These are phyloP conservation scores for Phytophthora melonis DNA, from an alignment of 352 stramenopile species.

Conservation along the genomic window DNA sequence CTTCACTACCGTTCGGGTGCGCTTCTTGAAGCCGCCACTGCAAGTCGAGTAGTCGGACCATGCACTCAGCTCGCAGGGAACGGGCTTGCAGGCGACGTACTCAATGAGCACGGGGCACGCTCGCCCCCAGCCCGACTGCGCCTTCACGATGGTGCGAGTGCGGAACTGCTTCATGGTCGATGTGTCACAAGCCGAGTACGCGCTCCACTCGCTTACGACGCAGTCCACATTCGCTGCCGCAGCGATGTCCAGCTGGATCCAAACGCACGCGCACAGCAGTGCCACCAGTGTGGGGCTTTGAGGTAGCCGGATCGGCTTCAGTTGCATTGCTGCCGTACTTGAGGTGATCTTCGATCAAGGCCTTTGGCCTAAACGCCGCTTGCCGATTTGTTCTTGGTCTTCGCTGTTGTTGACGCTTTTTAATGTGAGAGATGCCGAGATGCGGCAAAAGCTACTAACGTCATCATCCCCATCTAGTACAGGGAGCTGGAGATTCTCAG, in stretches of 20 bases:
- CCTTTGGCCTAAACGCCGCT: conserved; percentile 9
- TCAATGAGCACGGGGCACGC: conserved; percentile 47
- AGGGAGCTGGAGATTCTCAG: neutral
- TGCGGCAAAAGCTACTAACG: neutral
- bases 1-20: conserved; percentile 36
- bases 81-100: conserved; percentile 53
- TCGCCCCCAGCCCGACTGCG: conserved; percentile 37
- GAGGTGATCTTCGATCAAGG: neutral
- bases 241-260: neutral
- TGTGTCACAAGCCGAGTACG: conserved; percentile 48
- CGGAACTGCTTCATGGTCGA: conserved; percentile 56
- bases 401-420: conserved; percentile 10
- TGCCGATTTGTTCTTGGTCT: neutral
- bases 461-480: neutral
- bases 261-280: conserved; percentile 10
- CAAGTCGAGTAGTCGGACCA: conserved; percentile 53
- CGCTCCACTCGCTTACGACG: conserved; percentile 54
- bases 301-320: neutral
- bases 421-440: neutral
- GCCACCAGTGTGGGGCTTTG: neutral
- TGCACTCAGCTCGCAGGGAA: conserved; percentile 47
- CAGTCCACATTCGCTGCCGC: conserved; percentile 57
- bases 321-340: neutral
- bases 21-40: conserved; percentile 43
- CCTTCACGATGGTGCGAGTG: conserved; percentile 25